Percentiles rank a stretch among this genome's conserved stretches.
These are phyloP conservation scores for Gigaspora rosea DNA, from an alignment of 192 early-diverging fungal genomes.

Conservation along the genomic window DNA sequence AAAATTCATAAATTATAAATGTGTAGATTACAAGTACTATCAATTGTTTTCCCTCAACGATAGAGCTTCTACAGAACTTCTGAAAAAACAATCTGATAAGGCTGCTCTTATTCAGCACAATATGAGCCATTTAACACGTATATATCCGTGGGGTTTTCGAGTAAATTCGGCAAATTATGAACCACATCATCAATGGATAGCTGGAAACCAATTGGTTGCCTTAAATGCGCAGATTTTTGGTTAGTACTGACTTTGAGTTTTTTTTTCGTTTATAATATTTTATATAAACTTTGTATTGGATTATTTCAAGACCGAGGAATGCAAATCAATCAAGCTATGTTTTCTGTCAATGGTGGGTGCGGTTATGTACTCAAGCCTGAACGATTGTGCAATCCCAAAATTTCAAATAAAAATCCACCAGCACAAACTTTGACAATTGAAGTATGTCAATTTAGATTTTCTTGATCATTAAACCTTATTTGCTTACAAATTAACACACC, in stretches of 20 bases:
- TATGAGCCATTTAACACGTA: conserved; percentile 62
- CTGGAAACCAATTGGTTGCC: conserved; percentile 84
- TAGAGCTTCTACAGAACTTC: conserved; percentile 54
- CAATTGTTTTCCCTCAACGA: conserved; percentile 79
- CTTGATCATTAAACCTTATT: background rate
- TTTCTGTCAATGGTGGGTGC: conserved; percentile 61
- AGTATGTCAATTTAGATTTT: conserved; percentile 27
- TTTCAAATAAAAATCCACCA: conserved; percentile 28
- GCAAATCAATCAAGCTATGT: conserved; percentile 88
- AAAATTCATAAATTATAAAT: background rate
- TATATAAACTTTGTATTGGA: too few species aligned
- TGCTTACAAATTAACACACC: too few species aligned
- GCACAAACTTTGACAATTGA: conserved; percentile 40
- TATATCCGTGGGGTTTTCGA: conserved; percentile 82
- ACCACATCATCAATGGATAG: conserved; percentile 78
- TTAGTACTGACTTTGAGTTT: conserved; percentile 26
- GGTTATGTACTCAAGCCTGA: conserved; percentile 85
- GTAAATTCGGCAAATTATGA: conserved; percentile 83
- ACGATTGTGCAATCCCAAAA: conserved; percentile 40
- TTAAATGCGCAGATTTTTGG: conserved; percentile 86
- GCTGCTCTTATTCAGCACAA: conserved; percentile 61
- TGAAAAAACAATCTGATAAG: conserved; percentile 44
- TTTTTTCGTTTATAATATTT: too few species aligned
- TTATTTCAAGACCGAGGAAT: conserved; percentile 61
- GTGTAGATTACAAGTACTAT: conserved; percentile 6